Base-by-base conservation (phyloP, 2,329 filamentous ascomycete species). In the Beauveria sp. region DNA sequence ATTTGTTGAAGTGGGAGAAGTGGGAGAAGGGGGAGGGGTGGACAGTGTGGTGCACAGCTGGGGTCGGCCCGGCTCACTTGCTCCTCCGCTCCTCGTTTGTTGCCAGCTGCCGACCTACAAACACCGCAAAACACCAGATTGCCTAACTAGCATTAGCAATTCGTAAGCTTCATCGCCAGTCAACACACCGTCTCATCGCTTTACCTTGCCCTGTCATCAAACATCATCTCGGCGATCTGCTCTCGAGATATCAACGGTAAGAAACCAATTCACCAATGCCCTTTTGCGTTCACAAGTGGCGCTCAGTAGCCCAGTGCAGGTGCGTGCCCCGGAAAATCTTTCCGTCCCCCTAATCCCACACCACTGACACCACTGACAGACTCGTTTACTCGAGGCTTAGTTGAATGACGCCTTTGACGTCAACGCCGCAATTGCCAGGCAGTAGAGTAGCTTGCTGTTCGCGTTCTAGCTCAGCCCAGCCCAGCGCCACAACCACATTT, bases 361-460 rank as follows among this genome's bases (percentile, higher is more conserved):
- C 9, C 38, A 18, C 52, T 34, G 10, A 24, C 20, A 18, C 38
- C 14, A 18, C 52, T 54, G 18, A 51, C 18, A 20, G 22, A 31
- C 34, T 20, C 20, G 3, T 26, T 14, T 10, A 12, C 22, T n/a
- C 45, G 46, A 53, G 45, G 49, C 38, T 49, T 58, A 20, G 6
- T 52, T 43, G 46, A 60, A 53, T 38, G 31, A 14, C 57, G 57
- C 48, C 57, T 22, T 60, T 53, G 57, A 60, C 57, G 57, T 60
- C 57, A 60, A 60, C 24, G 24, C 34, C 10, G 16, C 34, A 24
- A 24, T 31, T 31, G 42, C 26, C 9, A 24, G 26, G 43, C 28
- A 26, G 28, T 10, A 26, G 31, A 42, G 16, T 16, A 40, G 43
- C 28, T 40, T 10, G 40, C 18, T 45, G 22, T 20, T 55, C 38